Conservation (phyloP, 352 stramenopile genomes). For the Phytophthora tentaculata region DNA sequence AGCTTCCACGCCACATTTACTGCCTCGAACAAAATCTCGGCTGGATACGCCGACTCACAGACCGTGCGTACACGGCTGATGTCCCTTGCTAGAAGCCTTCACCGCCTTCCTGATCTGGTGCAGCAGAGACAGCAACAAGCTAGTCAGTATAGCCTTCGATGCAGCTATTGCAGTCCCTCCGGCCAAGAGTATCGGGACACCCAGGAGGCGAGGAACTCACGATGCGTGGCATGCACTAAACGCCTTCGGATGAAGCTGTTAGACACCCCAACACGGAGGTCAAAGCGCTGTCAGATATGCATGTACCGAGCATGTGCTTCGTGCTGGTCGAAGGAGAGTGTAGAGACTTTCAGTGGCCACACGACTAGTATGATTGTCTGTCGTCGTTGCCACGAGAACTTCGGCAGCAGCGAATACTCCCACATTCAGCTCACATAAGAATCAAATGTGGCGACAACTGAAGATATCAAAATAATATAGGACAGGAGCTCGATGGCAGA, state of each 20-base stretch:
- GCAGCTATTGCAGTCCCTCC: slow-evolving; percentile 18
- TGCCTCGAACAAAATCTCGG: slow-evolving; percentile 8
- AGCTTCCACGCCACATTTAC: slow-evolving; percentile 51
- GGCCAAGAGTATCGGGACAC: slow-evolving; percentile 14
- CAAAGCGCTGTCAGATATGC: slow-evolving; percentile 54
- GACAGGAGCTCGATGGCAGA: no score
- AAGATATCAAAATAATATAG: no score
- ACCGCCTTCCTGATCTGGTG: slow-evolving; percentile 40
- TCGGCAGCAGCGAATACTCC: slow-evolving; percentile 46
- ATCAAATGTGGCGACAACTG: no score
- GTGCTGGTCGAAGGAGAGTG: slow-evolving; percentile 46
- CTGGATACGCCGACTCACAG: slow-evolving; percentile 31
- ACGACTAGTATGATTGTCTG: slow-evolving; percentile 41
- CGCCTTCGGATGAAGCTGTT: slow-evolving; percentile 41
- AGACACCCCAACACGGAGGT: slow-evolving; percentile 33
- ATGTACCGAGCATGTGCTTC: slow-evolving; percentile 48
- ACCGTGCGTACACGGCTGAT: slow-evolving; percentile 35
- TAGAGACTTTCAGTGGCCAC: slow-evolving; percentile 49
- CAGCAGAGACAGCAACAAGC: slow-evolving; percentile 24
- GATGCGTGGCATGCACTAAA: slow-evolving; percentile 56
- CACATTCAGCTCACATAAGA: slow-evolving; percentile 34
- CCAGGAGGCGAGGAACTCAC: slow-evolving; percentile 32
- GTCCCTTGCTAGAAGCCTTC: slow-evolving; percentile 36
- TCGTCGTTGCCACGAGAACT: slow-evolving; percentile 48
- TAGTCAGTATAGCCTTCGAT: slow-evolving; percentile 7